Conservation (phyloP, 805 yeast genomes). For the Teunomyces barrocoloradensis region DNA sequence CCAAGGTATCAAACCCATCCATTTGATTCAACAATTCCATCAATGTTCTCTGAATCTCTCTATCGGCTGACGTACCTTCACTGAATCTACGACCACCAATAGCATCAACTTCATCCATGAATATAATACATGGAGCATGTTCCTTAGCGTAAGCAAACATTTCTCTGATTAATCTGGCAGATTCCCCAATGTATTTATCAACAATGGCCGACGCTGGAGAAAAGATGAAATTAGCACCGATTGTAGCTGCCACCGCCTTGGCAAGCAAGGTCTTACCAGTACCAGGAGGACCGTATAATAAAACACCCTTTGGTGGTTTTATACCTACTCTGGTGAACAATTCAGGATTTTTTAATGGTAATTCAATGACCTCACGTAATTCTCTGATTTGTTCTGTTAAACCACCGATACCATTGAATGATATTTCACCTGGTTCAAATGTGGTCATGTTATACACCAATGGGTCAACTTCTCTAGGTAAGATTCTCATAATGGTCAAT, state of each 20-base stretch:
- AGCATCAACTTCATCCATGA: constrained; percentile 98
- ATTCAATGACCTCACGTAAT: constrained; percentile 93
- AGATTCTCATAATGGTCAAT: constrained; percentile 91
- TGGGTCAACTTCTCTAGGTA: constrained; percentile 98
- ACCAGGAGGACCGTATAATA: constrained; percentile 97
- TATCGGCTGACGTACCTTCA: constrained; percentile 98
- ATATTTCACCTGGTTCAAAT: constrained; percentile 95
- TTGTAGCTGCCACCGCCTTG: constrained; percentile 97
- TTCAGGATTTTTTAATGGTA: constrained; percentile 96
- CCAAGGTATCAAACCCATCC: constrained; percentile 97
- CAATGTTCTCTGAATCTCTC: constrained; percentile 96
- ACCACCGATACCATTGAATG: constrained; percentile 96
- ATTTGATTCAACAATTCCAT: constrained; percentile 96
- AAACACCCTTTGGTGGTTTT: constrained; percentile 97
- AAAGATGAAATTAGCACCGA: constrained; percentile 95
- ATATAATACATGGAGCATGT: constrained; percentile 96
- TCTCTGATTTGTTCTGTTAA: constrained; percentile 93
- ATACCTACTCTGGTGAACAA: constrained; percentile 93
- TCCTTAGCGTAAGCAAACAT: constrained; percentile 98
- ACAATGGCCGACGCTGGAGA: constrained; percentile 99
- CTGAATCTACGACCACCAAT: constrained; percentile 97
- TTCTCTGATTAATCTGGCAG: constrained; percentile 93
- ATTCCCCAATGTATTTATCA: constrained; percentile 96
- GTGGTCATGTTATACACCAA: constrained; percentile 97
- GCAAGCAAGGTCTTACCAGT: constrained; percentile 96